Percentiles rank a stretch among this genome's conserved stretches.
Conservation (phyloP, 2,329 filamentous ascomycete genomes). For the Paraphaeosphaeria minitans region DNA sequence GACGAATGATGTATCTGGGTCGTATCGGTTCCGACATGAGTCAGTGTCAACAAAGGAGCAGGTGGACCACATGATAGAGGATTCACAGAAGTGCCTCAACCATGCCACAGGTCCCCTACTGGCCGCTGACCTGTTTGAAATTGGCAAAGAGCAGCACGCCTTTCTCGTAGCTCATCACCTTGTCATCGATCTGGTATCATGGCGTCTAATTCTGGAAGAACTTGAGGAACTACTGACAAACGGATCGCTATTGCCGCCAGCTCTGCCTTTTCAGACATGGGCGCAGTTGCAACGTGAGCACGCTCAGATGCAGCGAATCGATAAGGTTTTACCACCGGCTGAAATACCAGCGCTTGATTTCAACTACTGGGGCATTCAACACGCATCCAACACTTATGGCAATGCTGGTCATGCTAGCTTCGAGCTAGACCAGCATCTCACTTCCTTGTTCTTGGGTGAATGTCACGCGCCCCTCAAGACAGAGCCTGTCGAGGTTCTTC, state of each 20-base stretch:
- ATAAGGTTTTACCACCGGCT: conserved; percentile 34
- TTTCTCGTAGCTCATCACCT: conserved; percentile 46
- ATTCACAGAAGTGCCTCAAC: conserved; percentile 36
- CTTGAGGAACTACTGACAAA: conserved; percentile 48
- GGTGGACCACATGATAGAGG: conserved; percentile 39
- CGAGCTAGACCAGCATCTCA: conserved; percentile 32
- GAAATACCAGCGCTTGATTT: conserved; percentile 41
- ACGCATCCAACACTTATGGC: conserved; percentile 44
- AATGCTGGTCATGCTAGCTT: conserved; percentile 44
- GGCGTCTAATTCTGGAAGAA: conserved; percentile 53
- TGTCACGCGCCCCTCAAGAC: conserved; percentile 56
- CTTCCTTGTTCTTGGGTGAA: conserved; percentile 31
- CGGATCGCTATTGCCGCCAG: conserved; percentile 38
- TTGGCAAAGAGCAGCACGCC: conserved; percentile 34
- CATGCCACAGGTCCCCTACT: conserved; percentile 35
- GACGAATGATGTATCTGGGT: conserved; percentile 35
- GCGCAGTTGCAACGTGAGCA: conserved; percentile 44
- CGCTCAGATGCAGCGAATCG: conserved; percentile 25
- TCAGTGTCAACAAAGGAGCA: conserved; percentile 27
- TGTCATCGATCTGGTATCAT: conserved; percentile 54
- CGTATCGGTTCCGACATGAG: conserved; percentile 35
- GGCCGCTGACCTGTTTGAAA: conserved; percentile 45
- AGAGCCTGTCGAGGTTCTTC: conserved; percentile 60
- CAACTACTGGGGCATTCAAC: conserved; percentile 48
- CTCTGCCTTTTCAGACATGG: conserved; percentile 48